A percentile compares a stretch with the other conserved stretches of the same genome.
These are phyloP conservation scores for Tolypocladium tropicale DNA, from an alignment of 2,329 filamentous ascomycete genomes.

Conservation along the genomic window DNA sequence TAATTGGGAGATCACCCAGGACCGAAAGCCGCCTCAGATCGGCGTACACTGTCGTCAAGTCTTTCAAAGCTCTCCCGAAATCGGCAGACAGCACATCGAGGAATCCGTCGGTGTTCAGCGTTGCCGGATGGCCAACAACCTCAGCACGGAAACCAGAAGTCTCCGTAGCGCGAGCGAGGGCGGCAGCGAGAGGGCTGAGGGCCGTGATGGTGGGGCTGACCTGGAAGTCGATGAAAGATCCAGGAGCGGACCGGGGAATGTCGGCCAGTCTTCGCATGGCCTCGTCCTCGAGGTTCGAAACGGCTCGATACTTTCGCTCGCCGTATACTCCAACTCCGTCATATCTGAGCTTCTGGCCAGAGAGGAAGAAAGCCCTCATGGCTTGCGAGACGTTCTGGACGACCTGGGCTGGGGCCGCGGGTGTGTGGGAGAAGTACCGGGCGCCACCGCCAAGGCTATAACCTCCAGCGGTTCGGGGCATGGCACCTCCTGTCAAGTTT, in stretches of 20 bases:
- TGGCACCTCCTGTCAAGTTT: constrained; percentile 79
- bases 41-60: constrained; percentile 66
- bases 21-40: constrained; percentile 70
- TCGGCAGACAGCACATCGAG: constrained; percentile 78
- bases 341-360: constrained; percentile 78
- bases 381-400: constrained; percentile 92
- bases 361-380: constrained; percentile 85
- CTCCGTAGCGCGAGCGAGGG: constrained; percentile 33
- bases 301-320: constrained; percentile 66
- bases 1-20: constrained; percentile 76
- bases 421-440: constrained; percentile 83
- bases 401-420: constrained; percentile 78
- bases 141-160: constrained; percentile 33
- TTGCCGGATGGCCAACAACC: constrained; percentile 37
- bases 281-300: constrained; percentile 67
- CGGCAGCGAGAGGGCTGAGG: constrained; percentile 58
- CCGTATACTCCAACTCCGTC: constrained; percentile 67
- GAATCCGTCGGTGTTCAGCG: constrained; percentile 72
- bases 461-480: constrained; percentile 81
- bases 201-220: constrained; percentile 86
- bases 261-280: constrained; percentile 56
- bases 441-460: constrained; percentile 67
- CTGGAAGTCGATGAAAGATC: constrained; percentile 81
- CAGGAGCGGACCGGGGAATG: constrained; percentile 47
- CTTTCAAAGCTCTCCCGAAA: constrained; percentile 78